A percentile compares a stretch with the other conserved stretches of the same genome.
phyloP scores from a whole-genome alignment of 2,329 filamentous ascomycete genomes.

The Clonostachys rosea region DNA sequence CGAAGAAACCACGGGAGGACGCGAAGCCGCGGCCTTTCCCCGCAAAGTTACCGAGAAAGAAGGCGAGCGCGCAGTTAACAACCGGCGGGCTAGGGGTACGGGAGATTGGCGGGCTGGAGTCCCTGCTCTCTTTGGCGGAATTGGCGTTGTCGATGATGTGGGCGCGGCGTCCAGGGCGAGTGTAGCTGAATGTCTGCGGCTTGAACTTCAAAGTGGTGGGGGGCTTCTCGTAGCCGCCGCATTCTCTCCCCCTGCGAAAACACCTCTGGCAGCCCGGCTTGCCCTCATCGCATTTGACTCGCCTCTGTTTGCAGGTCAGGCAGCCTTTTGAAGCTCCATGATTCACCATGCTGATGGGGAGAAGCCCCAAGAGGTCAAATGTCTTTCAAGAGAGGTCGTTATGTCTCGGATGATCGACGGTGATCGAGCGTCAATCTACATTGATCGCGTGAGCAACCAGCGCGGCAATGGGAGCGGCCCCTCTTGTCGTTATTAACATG shows the following conservation, averaged over 20 bases:
- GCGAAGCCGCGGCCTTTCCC: constrained; percentile 7
- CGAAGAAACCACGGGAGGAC: constrained; percentile 9
- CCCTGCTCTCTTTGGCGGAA: not conserved
- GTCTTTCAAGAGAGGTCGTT: too few relatives aligned
- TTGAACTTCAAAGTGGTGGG: constrained; percentile 6
- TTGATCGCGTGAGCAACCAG: too few relatives aligned
- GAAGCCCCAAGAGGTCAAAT: not conserved
- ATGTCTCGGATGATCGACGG: too few relatives aligned
- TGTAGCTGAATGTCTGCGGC: not conserved
- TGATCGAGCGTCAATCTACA: too few relatives aligned
- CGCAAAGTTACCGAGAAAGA: constrained; percentile 9
- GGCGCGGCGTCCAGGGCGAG: too few relatives aligned
- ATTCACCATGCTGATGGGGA: constrained; percentile 1
- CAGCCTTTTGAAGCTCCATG: not conserved
- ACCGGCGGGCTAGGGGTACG: not conserved
- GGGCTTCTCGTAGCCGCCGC: not conserved
- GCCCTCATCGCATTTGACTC: constrained; percentile 21
- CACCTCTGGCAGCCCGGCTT: constrained; percentile 13
- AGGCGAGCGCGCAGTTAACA: constrained; percentile 1
- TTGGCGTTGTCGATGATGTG: too few relatives aligned
- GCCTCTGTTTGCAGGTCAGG: constrained; percentile 12
- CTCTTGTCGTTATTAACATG: too few relatives aligned
- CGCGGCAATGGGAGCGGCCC: too few relatives aligned
- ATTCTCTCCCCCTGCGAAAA: not conserved
- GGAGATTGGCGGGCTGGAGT: too few relatives aligned